Evolutionary conservation across 2,329 filamentous ascomycete species (phyloP), one percentile per base, ranked within the genome.

Genomic region (Trichoderma afroharzianum): DNA sequence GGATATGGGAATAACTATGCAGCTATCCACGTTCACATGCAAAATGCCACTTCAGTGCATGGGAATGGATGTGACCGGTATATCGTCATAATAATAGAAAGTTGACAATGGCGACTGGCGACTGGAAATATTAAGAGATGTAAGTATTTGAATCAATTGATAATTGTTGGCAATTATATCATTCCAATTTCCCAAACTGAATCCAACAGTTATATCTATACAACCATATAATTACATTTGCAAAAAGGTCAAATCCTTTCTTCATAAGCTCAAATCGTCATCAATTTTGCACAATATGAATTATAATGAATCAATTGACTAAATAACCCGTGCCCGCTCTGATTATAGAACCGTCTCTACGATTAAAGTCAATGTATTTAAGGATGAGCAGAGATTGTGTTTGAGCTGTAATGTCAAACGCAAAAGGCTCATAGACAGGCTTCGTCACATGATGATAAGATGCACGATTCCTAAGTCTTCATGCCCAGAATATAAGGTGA

Each of bases 131-230:
- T n/a, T n/a, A n/a, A n/a, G n/a, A n/a, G n/a, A n/a, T n/a, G n/a
- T n/a, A n/a, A n/a, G n/a, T n/a, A n/a, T n/a, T n/a, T n/a, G n/a
- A n/a, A n/a, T n/a, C n/a, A n/a, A n/a, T n/a, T 18, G 36, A 39
- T 39, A 39, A 39, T 18, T 18, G 43, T 47, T 21, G 43, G 8
- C 43, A 47, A 47, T 21, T 47, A 47, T 3, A 39, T 39, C 15
- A n/a, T 3, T 39, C 14, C 1, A n/a, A 43, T n/a, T n/a, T 9
- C 0, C 3, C 15, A n/a, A n/a, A 9, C 8, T 2, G 15, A 0
- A 43, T 43, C n/a, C 4, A 43, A 43, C 3, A 43, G 1, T 12
- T 50, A n/a, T 50, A 21, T n/a, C n/a, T 21, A 6, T 4, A n/a
- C 43, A 50, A 43, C 15, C 39, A n/a, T n/a, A 43, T 43, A 18